Percentiles rank a stretch among this genome's conserved stretches.
Evolutionary conservation across 2,329 filamentous ascomycete species (phyloP).

Genomic region (Stylonectria norvegica): DNA sequence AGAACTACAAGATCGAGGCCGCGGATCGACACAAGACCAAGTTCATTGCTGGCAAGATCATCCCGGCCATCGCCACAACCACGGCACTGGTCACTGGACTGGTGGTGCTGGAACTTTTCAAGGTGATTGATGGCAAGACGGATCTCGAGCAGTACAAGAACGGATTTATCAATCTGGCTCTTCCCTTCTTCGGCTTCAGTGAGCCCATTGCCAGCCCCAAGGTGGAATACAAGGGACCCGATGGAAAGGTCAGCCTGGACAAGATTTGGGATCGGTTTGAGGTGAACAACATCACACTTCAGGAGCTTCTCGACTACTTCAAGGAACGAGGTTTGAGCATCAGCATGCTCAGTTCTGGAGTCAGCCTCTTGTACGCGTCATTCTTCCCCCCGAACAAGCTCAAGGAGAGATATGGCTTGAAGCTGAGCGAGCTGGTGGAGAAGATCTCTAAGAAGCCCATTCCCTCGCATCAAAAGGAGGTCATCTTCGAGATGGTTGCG

Average conservation of each 20-base stretch:
- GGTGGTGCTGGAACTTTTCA: slow-evolving; percentile 90
- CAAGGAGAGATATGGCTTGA: slow-evolving; percentile 78
- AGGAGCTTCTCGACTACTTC: slow-evolving; percentile 80
- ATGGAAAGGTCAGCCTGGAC: slow-evolving; percentile 80
- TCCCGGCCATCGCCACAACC: slow-evolving; percentile 95
- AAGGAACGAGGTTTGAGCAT: slow-evolving; percentile 75
- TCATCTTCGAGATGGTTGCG: slow-evolving; percentile 94
- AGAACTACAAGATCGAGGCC: slow-evolving; percentile 95
- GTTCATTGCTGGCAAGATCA: slow-evolving; percentile 99
- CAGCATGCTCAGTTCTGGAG: slow-evolving; percentile 94
- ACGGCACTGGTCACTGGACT: slow-evolving; percentile 93
- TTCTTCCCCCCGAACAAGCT: slow-evolving; percentile 80
- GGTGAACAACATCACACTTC: slow-evolving; percentile 77
- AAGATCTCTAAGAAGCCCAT: slow-evolving; percentile 88
- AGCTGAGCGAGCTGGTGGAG: slow-evolving; percentile 84
- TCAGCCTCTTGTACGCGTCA: slow-evolving; percentile 87
- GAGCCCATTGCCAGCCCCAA: slow-evolving; percentile 94
- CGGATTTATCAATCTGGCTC: slow-evolving; percentile 91
- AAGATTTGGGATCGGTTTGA: slow-evolving; percentile 99
- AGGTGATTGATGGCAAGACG: slow-evolving; percentile 93
- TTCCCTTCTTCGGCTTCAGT: slow-evolving; percentile 98
- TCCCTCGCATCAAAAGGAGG: slow-evolving; percentile 85
- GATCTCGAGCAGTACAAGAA: slow-evolving; percentile 99
- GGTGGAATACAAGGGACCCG: slow-evolving; percentile 77
- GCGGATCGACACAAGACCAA: slow-evolving; percentile 98